Percentiles rank a stretch among this genome's conserved stretches.
phyloP scores from a whole-genome alignment of 2,329 filamentous ascomycete species.

The Sclerotinia trifoliorum region DNA sequence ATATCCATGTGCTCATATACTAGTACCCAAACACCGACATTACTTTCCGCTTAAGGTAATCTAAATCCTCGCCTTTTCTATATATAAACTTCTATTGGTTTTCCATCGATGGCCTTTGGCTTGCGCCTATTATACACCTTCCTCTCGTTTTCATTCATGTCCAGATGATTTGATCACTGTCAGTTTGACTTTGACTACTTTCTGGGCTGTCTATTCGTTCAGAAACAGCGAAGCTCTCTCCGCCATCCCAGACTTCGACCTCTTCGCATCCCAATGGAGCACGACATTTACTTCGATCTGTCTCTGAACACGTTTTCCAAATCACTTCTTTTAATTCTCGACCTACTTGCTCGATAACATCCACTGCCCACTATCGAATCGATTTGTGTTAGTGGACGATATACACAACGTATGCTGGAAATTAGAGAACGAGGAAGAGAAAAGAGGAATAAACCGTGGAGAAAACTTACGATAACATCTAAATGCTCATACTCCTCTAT shows the following conservation, averaged over 20 bases:
- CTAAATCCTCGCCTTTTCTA: background rate
- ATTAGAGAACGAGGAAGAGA: too few species aligned
- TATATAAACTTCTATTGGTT: too few species aligned
- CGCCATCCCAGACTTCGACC: slow-evolving; percentile 33
- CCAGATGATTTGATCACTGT: slow-evolving; percentile 17
- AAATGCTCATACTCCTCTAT: slow-evolving; percentile 90
- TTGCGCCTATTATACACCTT: background rate
- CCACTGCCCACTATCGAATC: slow-evolving; percentile 70
- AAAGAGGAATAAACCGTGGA: too few species aligned
- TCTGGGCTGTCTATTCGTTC: slow-evolving; percentile 31
- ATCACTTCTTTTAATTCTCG: slow-evolving; percentile 76
- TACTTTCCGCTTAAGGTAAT: background rate
- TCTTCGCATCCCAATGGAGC: slow-evolving; percentile 38
- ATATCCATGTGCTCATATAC: background rate
- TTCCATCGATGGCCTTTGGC: background rate
- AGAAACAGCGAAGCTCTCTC: slow-evolving; percentile 22
- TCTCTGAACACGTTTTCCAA: slow-evolving; percentile 68
- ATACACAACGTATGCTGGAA: background rate
- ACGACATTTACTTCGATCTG: slow-evolving; percentile 34
- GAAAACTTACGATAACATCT: slow-evolving; percentile 64
- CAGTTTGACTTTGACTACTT: slow-evolving; percentile 12
- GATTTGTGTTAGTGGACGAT: background rate
- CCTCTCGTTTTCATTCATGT: background rate
- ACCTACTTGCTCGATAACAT: slow-evolving; percentile 79
- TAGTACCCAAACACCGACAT: background rate